Percentiles rank a stretch among this genome's conserved stretches.
phyloP scores from a whole-genome alignment of 768 basidiomycete genomes.

The Boletus subcaerulescens region DNA sequence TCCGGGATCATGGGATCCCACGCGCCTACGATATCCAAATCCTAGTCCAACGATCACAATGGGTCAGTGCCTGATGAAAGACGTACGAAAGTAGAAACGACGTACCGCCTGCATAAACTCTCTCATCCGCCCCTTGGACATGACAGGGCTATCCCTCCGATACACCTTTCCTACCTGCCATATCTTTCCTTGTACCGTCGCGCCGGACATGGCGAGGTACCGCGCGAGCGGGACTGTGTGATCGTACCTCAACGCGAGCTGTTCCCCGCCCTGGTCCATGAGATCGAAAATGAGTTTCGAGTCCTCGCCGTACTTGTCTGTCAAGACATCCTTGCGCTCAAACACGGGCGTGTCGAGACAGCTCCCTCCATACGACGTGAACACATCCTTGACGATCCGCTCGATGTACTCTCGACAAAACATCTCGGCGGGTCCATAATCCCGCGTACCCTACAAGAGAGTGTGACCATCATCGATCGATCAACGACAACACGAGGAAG shows the following conservation, averaged over 20 bases:
- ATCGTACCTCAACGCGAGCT: conserved; percentile 92
- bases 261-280: conserved; percentile 95
- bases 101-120: conserved; percentile 96
- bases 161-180: conserved; percentile 99
- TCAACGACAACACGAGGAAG: conserved; percentile 1
- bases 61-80: neutral
- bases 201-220: conserved; percentile 94
- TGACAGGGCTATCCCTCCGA: conserved; percentile 91
- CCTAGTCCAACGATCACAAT: conserved; percentile 43
- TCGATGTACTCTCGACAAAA: conserved; percentile 90
- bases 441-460: conserved; percentile 78
- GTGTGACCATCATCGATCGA: conserved; percentile 1
- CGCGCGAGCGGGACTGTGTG: conserved; percentile 96
- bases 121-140: conserved; percentile 97
- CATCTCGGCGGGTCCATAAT: conserved; percentile 92
- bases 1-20: conserved; percentile 99
- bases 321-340: conserved; percentile 92
- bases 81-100: neutral
- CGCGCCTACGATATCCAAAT: conserved; percentile 88
- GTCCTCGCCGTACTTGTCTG: conserved; percentile 98
- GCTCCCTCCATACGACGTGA: conserved; percentile 83
- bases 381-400: conserved; percentile 80
- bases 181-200: conserved; percentile 74
- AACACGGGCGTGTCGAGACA: conserved; percentile 98
- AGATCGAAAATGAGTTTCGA: conserved; percentile 97